These are phyloP conservation scores for Casaregolazyma suthepensis DNA, from an alignment of 1,139 yeast species.

Conservation along the genomic window DNA sequence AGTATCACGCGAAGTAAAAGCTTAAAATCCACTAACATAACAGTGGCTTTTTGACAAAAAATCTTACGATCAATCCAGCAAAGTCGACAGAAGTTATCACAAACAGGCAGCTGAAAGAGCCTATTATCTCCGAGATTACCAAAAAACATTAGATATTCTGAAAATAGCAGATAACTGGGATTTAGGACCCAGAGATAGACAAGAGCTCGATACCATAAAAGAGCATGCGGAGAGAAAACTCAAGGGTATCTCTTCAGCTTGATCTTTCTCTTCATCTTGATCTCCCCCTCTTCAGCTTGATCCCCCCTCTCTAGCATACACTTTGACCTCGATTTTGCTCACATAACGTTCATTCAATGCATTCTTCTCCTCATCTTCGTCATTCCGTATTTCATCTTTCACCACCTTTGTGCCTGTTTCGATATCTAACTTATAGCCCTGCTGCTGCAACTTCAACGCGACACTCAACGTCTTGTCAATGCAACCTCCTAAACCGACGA, in stretches of 20 bases:
- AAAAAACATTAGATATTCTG: constrained; percentile 24
- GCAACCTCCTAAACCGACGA: constrained; percentile 31
- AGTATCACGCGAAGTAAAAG: constrained; percentile 10
- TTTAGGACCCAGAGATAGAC: constrained; percentile 15
- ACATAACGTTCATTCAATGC: constrained; percentile 19
- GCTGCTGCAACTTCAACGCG: constrained; percentile 26
- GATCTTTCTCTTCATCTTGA: too few species aligned
- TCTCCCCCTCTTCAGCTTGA: background rate
- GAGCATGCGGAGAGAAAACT: constrained; percentile 12
- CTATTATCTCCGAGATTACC: constrained; percentile 28
- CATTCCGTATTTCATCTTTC: constrained; percentile 18
- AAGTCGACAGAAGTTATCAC: constrained; percentile 27
- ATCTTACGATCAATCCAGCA: constrained; percentile 16
- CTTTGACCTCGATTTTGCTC: constrained; percentile 20
- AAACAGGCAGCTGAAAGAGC: constrained; percentile 33
- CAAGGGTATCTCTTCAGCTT: background rate
- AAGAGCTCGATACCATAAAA: constrained; percentile 20
- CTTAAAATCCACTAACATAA: constrained; percentile 3
- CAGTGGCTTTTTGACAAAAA: constrained; percentile 21
- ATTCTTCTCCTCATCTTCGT: constrained; percentile 4
- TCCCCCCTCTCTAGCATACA: constrained; percentile 9
- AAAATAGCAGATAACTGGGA: constrained; percentile 19
- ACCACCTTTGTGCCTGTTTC: constrained; percentile 22
- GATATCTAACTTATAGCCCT: constrained; percentile 23
- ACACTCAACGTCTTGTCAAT: constrained; percentile 29